phyloP scores from a whole-genome alignment of 371 early-diverging fungal genomes.

The Dichotomocladium elegans region DNA sequence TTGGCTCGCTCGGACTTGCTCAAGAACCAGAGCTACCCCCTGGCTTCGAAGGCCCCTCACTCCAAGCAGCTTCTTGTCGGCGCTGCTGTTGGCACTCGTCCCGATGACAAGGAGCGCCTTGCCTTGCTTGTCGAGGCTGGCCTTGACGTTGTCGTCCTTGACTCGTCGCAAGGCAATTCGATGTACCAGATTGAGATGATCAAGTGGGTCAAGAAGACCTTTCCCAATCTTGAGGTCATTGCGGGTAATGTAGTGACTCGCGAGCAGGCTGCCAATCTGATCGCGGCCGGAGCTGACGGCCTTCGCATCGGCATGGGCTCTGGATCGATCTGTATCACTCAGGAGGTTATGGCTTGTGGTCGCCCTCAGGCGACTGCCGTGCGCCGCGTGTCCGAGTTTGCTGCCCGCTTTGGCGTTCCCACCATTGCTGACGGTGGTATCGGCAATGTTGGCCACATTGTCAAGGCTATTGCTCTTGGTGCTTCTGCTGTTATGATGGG shows the following conservation, averaged over 20 bases:
- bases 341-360: conserved; percentile 98
- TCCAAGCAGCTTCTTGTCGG: conserved; percentile 92
- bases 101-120: conserved; percentile 84
- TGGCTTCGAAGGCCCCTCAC: conserved; percentile 77
- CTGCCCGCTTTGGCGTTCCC: conserved; percentile 90
- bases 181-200: conserved; percentile 93
- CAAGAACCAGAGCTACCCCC: conserved; percentile 93
- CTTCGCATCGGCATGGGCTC: conserved; percentile 96
- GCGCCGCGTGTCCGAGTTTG: conserved; percentile 90
- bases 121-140: conserved; percentile 88
- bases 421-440: conserved; percentile 97
- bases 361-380: conserved; percentile 98
- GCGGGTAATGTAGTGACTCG: conserved; percentile 97
- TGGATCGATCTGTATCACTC: conserved; percentile 97
- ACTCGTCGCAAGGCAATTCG: conserved; percentile 94
- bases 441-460: conserved; percentile 93
- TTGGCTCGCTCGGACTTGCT: conserved; percentile 92
- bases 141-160: conserved; percentile 90
- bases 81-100: conserved; percentile 93
- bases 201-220: conserved; percentile 82
- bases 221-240: conserved; percentile 79
- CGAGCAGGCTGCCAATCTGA: conserved; percentile 90
- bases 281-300: conserved; percentile 94
- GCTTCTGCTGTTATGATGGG: conserved; percentile 98
- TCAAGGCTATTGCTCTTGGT: conserved; percentile 93